A percentile compares a stretch with the other conserved stretches of the same genome.
phyloP scores from a whole-genome alignment of 2,329 filamentous ascomycete genomes.

The Ustilaginoidea virens region DNA sequence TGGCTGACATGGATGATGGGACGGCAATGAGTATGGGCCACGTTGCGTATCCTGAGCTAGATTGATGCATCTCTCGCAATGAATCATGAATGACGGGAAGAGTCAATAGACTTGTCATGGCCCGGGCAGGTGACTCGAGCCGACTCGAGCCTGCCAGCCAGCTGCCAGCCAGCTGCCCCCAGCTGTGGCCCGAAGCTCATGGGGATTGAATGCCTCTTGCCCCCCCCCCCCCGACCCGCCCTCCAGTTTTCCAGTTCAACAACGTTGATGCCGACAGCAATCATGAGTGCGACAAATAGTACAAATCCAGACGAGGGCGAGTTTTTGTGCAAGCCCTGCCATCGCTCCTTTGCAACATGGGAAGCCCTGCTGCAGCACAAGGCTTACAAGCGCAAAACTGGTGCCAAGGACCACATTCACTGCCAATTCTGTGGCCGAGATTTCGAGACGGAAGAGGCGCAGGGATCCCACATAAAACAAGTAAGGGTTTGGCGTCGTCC shows the following conservation, averaged over 20 bases:
- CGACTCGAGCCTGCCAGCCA: neutral
- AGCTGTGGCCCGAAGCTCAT: too few relatives aligned
- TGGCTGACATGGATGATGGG: conserved; percentile 6
- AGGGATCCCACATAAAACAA: conserved; percentile 19
- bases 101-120: too few relatives aligned
- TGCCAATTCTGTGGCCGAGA: conserved; percentile 22
- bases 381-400: conserved; percentile 10
- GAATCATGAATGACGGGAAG: neutral
- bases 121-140: too few relatives aligned
- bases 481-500: conserved; percentile 13
- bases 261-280: too few relatives aligned
- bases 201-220: too few relatives aligned
- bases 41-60: conserved; percentile 7
- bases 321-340: conserved; percentile 16
- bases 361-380: conserved; percentile 16
- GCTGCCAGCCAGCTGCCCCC: neutral
- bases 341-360: conserved; percentile 11
- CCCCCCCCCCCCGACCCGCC: too few relatives aligned
- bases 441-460: conserved; percentile 18
- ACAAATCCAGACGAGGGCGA: conserved; percentile 4
- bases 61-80: conserved; percentile 2
- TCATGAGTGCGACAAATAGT: too few relatives aligned
- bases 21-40: conserved; percentile 3
- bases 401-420: conserved; percentile 15
- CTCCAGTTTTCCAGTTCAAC: too few relatives aligned